Evolutionary conservation across 2,329 filamentous ascomycete genomes (phyloP).

Genomic region (Teratosphaeria zuluensis): DNA sequence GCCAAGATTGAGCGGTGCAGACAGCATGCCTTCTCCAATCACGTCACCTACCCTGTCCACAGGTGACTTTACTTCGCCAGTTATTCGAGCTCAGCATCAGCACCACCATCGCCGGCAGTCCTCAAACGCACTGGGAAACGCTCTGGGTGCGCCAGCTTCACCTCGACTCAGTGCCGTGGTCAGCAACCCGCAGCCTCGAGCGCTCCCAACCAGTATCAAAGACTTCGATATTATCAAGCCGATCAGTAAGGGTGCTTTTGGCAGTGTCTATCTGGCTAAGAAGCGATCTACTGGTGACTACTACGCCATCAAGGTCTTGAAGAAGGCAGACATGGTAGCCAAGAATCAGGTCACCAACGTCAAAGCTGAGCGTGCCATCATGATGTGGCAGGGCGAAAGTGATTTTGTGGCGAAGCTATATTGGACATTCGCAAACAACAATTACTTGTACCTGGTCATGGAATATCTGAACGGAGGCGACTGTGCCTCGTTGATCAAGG

Average conservation of each 20-base stretch:
- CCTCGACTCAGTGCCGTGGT: conserved; percentile 69
- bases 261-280: conserved; percentile 94
- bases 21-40: conserved; percentile 70
- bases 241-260: conserved; percentile 97
- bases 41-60: conserved; percentile 78
- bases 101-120: conserved; percentile 71
- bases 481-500: conserved; percentile 91
- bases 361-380: conserved; percentile 95
- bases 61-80: conserved; percentile 71
- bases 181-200: conserved; percentile 72
- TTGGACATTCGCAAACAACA: conserved; percentile 99
- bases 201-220: conserved; percentile 91
- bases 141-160: conserved; percentile 58
- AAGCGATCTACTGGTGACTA: conserved; percentile 98
- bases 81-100: conserved; percentile 42
- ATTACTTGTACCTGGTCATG: conserved; percentile 98
- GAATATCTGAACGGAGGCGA: conserved; percentile 97
- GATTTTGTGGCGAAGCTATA: conserved; percentile 98
- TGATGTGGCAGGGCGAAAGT: conserved; percentile 99
- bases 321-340: conserved; percentile 99
- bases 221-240: conserved; percentile 99
- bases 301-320: conserved; percentile 95
- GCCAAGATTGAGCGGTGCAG: conserved; percentile 55
- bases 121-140: conserved; percentile 70
- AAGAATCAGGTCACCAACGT: conserved; percentile 99